Conservation (phyloP, 805 yeast species). For the Lipomyces sp. region DNA sequence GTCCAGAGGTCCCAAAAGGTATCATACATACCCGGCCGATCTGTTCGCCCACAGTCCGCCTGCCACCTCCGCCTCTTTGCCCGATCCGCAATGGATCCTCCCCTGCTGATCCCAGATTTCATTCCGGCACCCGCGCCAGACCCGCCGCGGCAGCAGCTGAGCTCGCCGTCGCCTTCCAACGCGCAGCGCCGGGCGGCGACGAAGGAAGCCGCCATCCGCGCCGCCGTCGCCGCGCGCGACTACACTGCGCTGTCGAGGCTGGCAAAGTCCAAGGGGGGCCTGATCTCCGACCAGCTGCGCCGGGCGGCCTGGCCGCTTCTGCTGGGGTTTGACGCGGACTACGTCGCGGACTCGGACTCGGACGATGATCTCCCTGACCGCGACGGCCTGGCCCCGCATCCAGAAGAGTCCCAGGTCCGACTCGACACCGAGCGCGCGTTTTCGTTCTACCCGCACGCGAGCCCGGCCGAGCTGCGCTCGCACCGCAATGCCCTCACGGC, state of each 20-base stretch:
- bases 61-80: background rate
- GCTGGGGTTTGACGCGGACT: constrained; percentile 22
- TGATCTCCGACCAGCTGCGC: constrained; percentile 16
- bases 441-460: constrained; percentile 40
- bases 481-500: constrained; percentile 45
- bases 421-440: constrained; percentile 77
- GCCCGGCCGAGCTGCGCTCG: constrained; percentile 24
- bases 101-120: no score
- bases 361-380: no score
- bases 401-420: constrained; percentile 73
- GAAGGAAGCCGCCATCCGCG: constrained; percentile 14
- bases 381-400: constrained; percentile 49
- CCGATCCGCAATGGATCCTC: constrained; percentile 7
- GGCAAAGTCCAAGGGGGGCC: constrained; percentile 23
- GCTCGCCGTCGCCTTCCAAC: background rate
- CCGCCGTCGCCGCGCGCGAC: constrained; percentile 14
- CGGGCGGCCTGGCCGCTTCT: constrained; percentile 24
- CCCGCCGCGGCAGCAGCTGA: no score
- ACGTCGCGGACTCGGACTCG: constrained; percentile 14
- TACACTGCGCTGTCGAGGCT: constrained; percentile 10
- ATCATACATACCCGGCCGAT: no score
- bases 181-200: background rate
- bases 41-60: background rate
- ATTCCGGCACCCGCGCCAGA: background rate
- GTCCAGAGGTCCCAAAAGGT: no score